Conservation (phyloP, 2,329 filamentous ascomycete species). For the Trichoderma aggressivum region DNA sequence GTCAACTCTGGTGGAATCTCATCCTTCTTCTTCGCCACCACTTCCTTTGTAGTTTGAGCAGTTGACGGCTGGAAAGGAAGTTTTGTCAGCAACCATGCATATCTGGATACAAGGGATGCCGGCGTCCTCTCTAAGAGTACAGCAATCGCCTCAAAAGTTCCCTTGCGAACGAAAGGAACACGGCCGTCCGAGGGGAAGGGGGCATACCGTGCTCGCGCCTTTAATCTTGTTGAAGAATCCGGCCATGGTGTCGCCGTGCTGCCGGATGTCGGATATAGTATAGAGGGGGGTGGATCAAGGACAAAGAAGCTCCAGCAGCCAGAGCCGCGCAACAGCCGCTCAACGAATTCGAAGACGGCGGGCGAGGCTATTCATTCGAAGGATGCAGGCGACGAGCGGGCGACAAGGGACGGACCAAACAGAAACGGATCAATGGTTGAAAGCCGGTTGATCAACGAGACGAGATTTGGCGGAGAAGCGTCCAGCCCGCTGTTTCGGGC, state of each 20-base stretch:
- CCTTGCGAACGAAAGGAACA: not conserved
- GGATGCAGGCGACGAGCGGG: constrained; percentile 2
- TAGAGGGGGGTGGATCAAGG: constrained; percentile 7
- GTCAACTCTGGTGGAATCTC: constrained; percentile 57
- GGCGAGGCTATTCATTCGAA: constrained; percentile 27
- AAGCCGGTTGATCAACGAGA: not conserved
- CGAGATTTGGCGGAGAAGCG: not conserved
- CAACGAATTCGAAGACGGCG: constrained; percentile 29
- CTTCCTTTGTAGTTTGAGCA: constrained; percentile 44
- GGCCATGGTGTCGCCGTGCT: constrained; percentile 43
- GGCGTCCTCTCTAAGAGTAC: not conserved
- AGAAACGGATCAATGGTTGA: not conserved
- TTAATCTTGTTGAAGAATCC: constrained; percentile 60
- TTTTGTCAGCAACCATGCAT: constrained; percentile 33
- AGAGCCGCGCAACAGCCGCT: constrained; percentile 36
- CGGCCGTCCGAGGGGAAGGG: not conserved
- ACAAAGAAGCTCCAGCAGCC: constrained; percentile 29
- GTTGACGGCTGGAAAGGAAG: constrained; percentile 41
- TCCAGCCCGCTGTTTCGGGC: not conserved
- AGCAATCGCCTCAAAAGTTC: not conserved
- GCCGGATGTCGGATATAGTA: not conserved
- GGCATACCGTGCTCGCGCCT: constrained; percentile 52
- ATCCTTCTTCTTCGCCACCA: constrained; percentile 53
- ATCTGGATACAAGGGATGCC: not conserved
- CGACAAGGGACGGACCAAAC: not conserved